Percentiles rank a stretch among this genome's conserved stretches.
Conservation (phyloP, 495 filamentous ascomycete genomes). For the Haplographium delicatum region DNA sequence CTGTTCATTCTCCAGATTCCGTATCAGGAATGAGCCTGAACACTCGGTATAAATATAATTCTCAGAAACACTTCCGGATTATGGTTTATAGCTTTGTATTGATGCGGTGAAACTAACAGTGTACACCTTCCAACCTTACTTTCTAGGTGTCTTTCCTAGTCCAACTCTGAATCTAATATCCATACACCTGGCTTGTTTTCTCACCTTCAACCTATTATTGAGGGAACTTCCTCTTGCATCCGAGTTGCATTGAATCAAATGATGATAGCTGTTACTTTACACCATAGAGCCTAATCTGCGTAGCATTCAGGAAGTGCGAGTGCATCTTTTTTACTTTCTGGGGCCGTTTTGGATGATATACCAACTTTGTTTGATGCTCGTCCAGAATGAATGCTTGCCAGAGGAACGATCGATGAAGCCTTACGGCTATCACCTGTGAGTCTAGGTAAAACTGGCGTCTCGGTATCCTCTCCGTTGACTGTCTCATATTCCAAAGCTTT, state of each 20-base stretch:
- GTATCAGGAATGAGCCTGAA: neutral
- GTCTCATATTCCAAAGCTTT: slow-evolving; percentile 68
- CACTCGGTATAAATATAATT: too few species aligned
- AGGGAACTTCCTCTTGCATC: too few species aligned
- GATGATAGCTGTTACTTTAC: neutral
- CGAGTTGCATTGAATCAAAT: neutral
- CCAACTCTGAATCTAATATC: too few species aligned
- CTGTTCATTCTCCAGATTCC: neutral
- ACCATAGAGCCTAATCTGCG: slow-evolving; percentile 2
- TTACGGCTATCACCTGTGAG: neutral
- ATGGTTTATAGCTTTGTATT: too few species aligned
- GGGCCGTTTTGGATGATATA: neutral
- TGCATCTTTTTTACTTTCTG: neutral
- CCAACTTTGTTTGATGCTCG: neutral
- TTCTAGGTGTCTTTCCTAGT: too few species aligned
- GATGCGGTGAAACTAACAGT: too few species aligned
- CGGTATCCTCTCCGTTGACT: slow-evolving; percentile 18
- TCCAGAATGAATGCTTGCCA: slow-evolving; percentile 2
- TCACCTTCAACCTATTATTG: too few species aligned
- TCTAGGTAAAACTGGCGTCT: neutral
- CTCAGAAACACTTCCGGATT: too few species aligned
- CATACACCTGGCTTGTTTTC: too few species aligned
- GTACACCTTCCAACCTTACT: too few species aligned
- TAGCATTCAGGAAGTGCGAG: slow-evolving; percentile 8
- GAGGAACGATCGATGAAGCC: slow-evolving; percentile 2